Evolutionary conservation across 116 monocot genomes (phyloP).

Genomic region (Papilionanthe hybrid): DNA sequence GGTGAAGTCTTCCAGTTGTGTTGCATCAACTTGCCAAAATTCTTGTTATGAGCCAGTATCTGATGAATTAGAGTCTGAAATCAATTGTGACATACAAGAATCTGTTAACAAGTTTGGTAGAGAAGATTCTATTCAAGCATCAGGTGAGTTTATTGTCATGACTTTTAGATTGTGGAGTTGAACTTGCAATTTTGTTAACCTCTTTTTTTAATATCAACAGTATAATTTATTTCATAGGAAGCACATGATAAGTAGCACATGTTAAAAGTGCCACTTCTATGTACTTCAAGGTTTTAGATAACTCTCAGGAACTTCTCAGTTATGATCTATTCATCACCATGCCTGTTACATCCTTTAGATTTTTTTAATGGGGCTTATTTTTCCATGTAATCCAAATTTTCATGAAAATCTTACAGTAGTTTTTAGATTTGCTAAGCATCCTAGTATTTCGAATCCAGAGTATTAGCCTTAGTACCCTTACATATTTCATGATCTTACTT

Average conservation of each 20-base stretch:
- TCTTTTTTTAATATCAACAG: neutral
- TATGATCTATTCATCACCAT: neutral
- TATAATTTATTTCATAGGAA: neutral
- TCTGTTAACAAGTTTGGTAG: neutral
- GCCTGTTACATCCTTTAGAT: neutral
- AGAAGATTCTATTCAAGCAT: slow-evolving; percentile 5
- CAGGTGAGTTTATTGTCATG: slow-evolving; percentile 17
- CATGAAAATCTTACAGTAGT: neutral
- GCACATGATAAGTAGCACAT: neutral
- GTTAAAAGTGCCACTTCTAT: neutral
- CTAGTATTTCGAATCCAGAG: neutral
- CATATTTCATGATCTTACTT: neutral
- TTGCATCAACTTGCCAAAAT: neutral
- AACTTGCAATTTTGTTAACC: neutral
- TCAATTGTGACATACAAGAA: slow-evolving; percentile 10
- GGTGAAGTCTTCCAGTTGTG: slow-evolving; percentile 41
- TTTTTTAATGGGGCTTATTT: neutral
- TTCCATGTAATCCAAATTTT: neutral
- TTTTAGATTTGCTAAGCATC: neutral
- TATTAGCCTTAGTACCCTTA: neutral
- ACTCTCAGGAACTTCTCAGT: neutral
- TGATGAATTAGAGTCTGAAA: slow-evolving; percentile 7
- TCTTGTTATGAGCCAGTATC: neutral
- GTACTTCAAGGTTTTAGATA: neutral
- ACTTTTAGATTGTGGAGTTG: neutral